A percentile compares a stretch with the other conserved stretches of the same genome.
phyloP scores from a whole-genome alignment of 805 yeast genomes.

The Pichia paraexigua region DNA sequence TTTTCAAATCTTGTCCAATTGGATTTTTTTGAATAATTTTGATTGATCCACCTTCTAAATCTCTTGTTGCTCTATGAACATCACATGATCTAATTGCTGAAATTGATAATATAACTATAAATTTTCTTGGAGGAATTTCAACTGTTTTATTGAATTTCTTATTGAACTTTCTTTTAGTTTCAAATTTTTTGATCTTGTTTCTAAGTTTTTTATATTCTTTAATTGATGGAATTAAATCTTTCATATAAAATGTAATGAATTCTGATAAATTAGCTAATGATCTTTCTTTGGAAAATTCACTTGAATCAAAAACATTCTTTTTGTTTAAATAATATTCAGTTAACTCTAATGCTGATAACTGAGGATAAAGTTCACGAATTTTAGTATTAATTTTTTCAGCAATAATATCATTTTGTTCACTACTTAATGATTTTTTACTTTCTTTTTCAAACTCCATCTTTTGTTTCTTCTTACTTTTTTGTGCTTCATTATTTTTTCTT shows the following conservation, averaged over 20 bases:
- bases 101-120: conserved; percentile 51
- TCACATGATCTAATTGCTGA: conserved; percentile 89
- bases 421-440: conserved; percentile 48
- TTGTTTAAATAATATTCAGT: conserved; percentile 52
- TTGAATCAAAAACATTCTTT: conserved; percentile 51
- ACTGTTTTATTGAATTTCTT: conserved; percentile 19
- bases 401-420: conserved; percentile 48
- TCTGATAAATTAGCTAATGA: conserved; percentile 45
- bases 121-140: conserved; percentile 30
- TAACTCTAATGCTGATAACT: conserved; percentile 69
- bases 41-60: conserved; percentile 40
- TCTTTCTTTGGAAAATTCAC: conserved; percentile 47
- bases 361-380: conserved; percentile 52
- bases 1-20: conserved; percentile 50
- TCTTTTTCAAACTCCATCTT: conserved; percentile 60
- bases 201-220: conserved; percentile 22
- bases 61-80: conserved; percentile 54
- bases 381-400: conserved; percentile 60
- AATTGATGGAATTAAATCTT: conserved; percentile 34
- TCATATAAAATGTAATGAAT: conserved; percentile 46
- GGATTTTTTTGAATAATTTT: conserved; percentile 73
- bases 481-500: conserved; percentile 32
- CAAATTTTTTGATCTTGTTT: conserved; percentile 22
- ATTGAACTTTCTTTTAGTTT: conserved; percentile 20
- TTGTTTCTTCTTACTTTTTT: conserved; percentile 56